phyloP scores from a whole-genome alignment of 495 filamentous ascomycete genomes.

The Clavariopsis aquatica region DNA sequence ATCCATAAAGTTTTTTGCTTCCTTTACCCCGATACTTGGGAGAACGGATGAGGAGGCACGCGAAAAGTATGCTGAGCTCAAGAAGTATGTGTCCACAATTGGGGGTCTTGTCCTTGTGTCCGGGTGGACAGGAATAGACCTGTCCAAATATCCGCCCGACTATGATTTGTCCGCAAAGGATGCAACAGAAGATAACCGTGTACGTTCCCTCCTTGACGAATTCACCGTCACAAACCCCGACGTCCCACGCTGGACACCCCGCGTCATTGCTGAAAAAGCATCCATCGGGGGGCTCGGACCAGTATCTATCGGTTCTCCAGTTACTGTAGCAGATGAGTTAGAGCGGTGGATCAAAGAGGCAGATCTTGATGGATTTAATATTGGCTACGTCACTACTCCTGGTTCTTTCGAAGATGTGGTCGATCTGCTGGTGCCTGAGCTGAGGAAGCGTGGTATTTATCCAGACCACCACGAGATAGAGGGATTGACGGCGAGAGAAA shows the following conservation, averaged over 20 bases:
- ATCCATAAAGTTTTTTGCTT: conserved; percentile 62
- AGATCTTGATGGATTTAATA: conserved; percentile 39
- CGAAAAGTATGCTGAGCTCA: conserved; percentile 55
- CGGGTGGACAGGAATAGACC: conserved; percentile 65
- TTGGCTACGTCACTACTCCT: conserved; percentile 32
- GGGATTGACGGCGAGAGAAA: conserved; percentile 59
- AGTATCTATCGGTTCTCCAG: conserved; percentile 24
- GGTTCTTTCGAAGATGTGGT: conserved; percentile 37
- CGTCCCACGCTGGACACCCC: conserved; percentile 30
- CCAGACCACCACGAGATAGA: conserved; percentile 44
- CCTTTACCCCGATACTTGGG: conserved; percentile 59
- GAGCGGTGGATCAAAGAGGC: conserved; percentile 37
- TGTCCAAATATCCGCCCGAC: conserved; percentile 58
- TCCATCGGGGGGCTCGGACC: conserved; percentile 33
- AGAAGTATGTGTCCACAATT: conserved; percentile 54
- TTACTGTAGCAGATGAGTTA: conserved; percentile 31
- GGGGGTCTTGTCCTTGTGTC: conserved; percentile 62
- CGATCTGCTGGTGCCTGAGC: conserved; percentile 29
- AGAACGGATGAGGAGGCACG: conserved; percentile 59
- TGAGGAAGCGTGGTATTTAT: conserved; percentile 27
- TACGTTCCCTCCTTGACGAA: conserved; percentile 54
- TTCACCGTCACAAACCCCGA: conserved; percentile 44
- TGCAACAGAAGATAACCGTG: conserved; percentile 55
- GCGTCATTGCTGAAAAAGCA: conserved; percentile 27
- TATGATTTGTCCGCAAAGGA: conserved; percentile 57